A percentile compares a stretch with the other conserved stretches of the same genome.
Evolutionary conservation across 2,329 filamentous ascomycete species (phyloP).

Genomic region (Nigrospora sphaerica): DNA sequence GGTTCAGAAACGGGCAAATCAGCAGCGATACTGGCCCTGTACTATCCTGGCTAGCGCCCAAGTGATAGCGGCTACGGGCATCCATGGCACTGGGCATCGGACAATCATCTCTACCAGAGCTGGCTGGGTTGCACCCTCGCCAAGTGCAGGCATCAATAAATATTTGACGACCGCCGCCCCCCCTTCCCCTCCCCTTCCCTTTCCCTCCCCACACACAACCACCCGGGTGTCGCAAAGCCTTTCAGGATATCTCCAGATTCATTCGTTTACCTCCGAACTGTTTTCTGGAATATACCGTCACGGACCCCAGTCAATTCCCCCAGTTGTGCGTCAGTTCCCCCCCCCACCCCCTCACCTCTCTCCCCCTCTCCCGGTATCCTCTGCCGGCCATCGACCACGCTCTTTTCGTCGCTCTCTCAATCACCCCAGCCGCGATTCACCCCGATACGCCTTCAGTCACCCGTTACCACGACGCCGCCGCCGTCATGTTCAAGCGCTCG

Average conservation of each 20-base stretch:
- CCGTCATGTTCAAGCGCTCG: constrained; percentile 85
- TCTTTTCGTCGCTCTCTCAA: constrained; percentile 48
- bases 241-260: constrained; percentile 43
- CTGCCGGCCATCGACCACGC: constrained; percentile 21
- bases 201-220: constrained; percentile 47
- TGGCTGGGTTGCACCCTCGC: too few relatives aligned
- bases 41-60: not conserved
- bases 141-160: constrained; percentile 21
- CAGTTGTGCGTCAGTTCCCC: constrained; percentile 32
- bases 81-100: not conserved
- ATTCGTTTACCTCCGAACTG: constrained; percentile 32
- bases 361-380: constrained; percentile 16
- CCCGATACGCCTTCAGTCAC: constrained; percentile 13
- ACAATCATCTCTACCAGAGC: not conserved
- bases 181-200: constrained; percentile 34
- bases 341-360: constrained; percentile 27
- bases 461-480: constrained; percentile 10
- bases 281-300: constrained; percentile 30
- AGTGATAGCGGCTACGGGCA: not conserved
- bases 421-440: constrained; percentile 22
- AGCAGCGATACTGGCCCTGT: not conserved
- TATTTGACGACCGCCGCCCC: constrained; percentile 26
- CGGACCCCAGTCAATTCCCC: constrained; percentile 44
- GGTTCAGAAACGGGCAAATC: not conserved
- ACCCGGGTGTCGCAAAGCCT: constrained; percentile 51